Percentiles rank a stretch among this genome's conserved stretches.
phyloP scores from a whole-genome alignment of 2,329 filamentous ascomycete species.

The Orbilia oligospora region DNA sequence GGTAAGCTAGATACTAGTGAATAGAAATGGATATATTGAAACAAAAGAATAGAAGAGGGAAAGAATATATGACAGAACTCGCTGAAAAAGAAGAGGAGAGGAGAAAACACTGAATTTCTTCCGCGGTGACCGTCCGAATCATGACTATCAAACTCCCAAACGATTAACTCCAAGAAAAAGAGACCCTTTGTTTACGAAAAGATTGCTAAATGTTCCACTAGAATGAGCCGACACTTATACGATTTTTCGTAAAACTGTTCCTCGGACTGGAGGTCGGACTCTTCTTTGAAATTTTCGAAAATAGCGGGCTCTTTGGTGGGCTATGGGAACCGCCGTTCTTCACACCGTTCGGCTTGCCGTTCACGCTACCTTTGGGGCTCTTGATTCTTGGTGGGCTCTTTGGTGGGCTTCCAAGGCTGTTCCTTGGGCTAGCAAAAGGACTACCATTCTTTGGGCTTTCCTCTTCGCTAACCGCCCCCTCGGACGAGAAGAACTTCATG shows the following conservation, averaged over 20 bases:
- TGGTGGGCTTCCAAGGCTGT: slow-evolving; percentile 53
- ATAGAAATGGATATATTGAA: slow-evolving; percentile 12
- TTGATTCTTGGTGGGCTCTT: slow-evolving; percentile 58
- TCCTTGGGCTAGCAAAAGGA: slow-evolving; percentile 52
- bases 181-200: not conserved
- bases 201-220: slow-evolving; percentile 5
- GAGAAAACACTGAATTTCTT: not conserved
- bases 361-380: slow-evolving; percentile 53
- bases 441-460: slow-evolving; percentile 40
- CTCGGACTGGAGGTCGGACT: slow-evolving; percentile 44
- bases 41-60: slow-evolving; percentile 12
- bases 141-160: not conserved
- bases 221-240: slow-evolving; percentile 49
- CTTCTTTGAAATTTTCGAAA: slow-evolving; percentile 42
- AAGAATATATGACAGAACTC: slow-evolving; percentile 4
- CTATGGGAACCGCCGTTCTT: slow-evolving; percentile 35
- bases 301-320: slow-evolving; percentile 43
- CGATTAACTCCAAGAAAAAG: slow-evolving; percentile 14
- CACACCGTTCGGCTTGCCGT: slow-evolving; percentile 29
- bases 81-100: not conserved
- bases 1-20: not conserved
- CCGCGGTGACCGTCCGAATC: not conserved
- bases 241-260: slow-evolving; percentile 47
- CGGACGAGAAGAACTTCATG: slow-evolving; percentile 75
- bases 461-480: slow-evolving; percentile 47